phyloP scores from a whole-genome alignment of 2,329 filamentous ascomycete genomes.

The Purpureocillium takamizusanense region DNA sequence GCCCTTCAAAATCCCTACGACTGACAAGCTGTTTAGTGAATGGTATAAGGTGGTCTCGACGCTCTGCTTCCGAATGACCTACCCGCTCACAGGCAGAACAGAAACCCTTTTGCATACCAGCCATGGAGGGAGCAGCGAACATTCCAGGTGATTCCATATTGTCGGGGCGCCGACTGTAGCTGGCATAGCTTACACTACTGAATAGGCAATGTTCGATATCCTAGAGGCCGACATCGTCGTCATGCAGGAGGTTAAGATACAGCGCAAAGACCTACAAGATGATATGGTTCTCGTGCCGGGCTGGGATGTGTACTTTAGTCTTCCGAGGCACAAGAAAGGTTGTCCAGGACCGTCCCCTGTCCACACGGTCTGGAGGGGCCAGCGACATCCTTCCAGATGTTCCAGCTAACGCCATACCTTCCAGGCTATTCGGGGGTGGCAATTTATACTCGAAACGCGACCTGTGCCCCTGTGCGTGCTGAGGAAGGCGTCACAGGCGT shows the following conservation, averaged over 20 bases:
- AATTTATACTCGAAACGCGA: slow-evolving; percentile 84
- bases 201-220: slow-evolving; percentile 83
- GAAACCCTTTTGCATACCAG: slow-evolving; percentile 76
- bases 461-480: slow-evolving; percentile 76
- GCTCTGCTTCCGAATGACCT: background rate
- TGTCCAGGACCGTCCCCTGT: no score
- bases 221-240: slow-evolving; percentile 88
- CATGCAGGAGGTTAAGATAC: slow-evolving; percentile 95
- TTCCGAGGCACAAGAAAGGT: slow-evolving; percentile 90
- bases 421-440: slow-evolving; percentile 90
- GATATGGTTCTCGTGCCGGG: slow-evolving; percentile 93
- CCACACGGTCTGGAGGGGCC: no score
- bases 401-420: background rate
- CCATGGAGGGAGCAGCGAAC: slow-evolving; percentile 68
- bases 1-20: background rate
- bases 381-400: no score
- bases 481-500: slow-evolving; percentile 91
- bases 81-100: slow-evolving; percentile 18
- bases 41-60: slow-evolving; percentile 53
- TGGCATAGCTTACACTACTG: background rate
- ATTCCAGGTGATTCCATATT: slow-evolving; percentile 47
- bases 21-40: slow-evolving; percentile 47
- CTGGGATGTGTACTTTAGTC: slow-evolving; percentile 94
- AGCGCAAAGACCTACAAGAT: slow-evolving; percentile 81
- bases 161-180: background rate